Percentiles rank a stretch among this genome's conserved stretches.
These are phyloP conservation scores for Geosmithia flava DNA, from an alignment of 2,329 filamentous ascomycete genomes.

Conservation along the genomic window DNA sequence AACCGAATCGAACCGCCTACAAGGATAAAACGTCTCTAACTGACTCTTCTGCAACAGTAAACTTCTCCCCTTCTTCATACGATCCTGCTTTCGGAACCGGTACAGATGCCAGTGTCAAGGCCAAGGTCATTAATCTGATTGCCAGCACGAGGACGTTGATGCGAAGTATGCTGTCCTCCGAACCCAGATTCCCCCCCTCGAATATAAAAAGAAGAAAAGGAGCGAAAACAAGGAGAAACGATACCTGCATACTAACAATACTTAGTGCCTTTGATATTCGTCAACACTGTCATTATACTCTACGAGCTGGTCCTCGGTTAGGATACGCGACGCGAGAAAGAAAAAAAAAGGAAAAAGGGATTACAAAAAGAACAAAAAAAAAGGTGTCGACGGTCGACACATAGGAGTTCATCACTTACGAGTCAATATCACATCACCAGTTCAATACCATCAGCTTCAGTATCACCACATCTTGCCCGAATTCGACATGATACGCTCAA, in stretches of 20 bases:
- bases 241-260: neutral
- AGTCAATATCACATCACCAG: too few species aligned
- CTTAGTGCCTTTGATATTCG: slow-evolving; percentile 72
- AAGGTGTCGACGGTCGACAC: neutral
- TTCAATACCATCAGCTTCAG: too few species aligned
- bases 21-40: neutral
- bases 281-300: slow-evolving; percentile 72
- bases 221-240: too few species aligned
- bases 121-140: slow-evolving; percentile 80
- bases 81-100: slow-evolving; percentile 70
- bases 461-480: too few species aligned
- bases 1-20: neutral
- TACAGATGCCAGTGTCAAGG: slow-evolving; percentile 68
- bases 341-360: neutral
- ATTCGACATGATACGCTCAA: neutral
- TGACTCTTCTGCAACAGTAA: slow-evolving; percentile 32
- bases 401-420: too few species aligned
- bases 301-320: slow-evolving; percentile 65
- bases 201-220: neutral
- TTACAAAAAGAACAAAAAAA: neutral
- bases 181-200: neutral
- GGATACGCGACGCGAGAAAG: neutral
- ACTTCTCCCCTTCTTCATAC: slow-evolving; percentile 58
- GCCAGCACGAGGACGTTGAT: slow-evolving; percentile 83
- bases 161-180: slow-evolving; percentile 52